Base-by-base conservation (phyloP, 2,329 filamentous ascomycete genomes). In the Monosporascus sp. region DNA sequence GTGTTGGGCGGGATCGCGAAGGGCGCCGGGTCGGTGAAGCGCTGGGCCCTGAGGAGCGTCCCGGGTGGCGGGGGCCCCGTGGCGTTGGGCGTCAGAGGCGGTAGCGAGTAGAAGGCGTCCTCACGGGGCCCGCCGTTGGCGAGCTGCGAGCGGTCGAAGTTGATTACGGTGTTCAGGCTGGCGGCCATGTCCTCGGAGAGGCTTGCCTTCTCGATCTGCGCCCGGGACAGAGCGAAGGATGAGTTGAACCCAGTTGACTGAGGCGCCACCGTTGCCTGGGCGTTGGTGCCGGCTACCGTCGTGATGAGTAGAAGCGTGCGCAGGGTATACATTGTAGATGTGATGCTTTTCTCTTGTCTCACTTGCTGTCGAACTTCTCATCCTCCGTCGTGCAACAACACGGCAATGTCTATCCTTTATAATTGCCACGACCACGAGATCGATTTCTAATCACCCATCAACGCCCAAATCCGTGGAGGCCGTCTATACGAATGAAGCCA, bases 21-120 rank as follows among this genome's bases (percentile, higher is more conserved):
- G 3, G 59, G 51, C 0, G 63, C 58, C 0, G 66, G 64, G 54
- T 74, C 67, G 5, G 73, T 76, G 55, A 63, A 54, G 6, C 64
- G 49, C 55, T 78, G 70, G 18, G 75, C 59, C 50, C 70, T 72
- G 24, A 78, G 61, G 9, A 77, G 55, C 1, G 63, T 59, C 5
- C 75, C 75, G 3, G 71, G 65, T 3, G 57, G 47, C 8, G 62
- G 55, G 11, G 45, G n/a, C 20, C 37, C 50, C 5, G 60, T 54
- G 27, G 54, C 51, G 52, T 53, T 58, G 24, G 48, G 43, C 11
- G 18, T 18, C 18, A 61, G 52, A 6, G 52, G 49, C 1, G 61
- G 64, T 17, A 70, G 67, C 2, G 64, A 60, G 60, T 76, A 77
- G 61, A 75, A 77, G n/a, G 60, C 57, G 54, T 77, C 73, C 18